Conservation (phyloP, 2,329 filamentous ascomycete species). For the Aspergillus flavus region DNA sequence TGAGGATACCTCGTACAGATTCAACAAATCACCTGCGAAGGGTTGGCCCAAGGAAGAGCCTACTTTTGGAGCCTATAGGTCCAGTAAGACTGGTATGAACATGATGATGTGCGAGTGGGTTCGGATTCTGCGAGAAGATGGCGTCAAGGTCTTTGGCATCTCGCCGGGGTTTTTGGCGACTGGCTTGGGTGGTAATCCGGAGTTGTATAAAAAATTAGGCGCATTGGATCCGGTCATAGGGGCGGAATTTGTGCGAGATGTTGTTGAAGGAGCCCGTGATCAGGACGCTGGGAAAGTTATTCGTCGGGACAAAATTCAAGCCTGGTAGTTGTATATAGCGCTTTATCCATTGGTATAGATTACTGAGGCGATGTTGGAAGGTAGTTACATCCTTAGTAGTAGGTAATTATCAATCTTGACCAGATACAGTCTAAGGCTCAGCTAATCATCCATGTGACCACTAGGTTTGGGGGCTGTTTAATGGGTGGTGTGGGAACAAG, state of each 20-base stretch:
- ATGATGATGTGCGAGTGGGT: slow-evolving; percentile 54
- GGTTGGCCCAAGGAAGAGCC: slow-evolving; percentile 47
- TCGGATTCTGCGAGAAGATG: neutral
- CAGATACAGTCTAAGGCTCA: neutral
- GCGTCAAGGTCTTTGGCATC: neutral
- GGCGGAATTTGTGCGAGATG: neutral
- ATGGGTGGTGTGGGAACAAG: too few relatives aligned
- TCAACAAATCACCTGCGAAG: slow-evolving; percentile 19
- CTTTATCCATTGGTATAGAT: too few relatives aligned
- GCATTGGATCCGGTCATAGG: neutral
- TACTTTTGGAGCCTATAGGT: slow-evolving; percentile 40
- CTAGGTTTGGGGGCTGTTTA: neutral
- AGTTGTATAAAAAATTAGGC: neutral
- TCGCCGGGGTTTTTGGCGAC: neutral
- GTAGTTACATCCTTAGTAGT: too few relatives aligned
- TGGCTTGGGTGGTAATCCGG: neutral
- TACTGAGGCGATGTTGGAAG: too few relatives aligned
- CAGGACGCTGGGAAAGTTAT: neutral
- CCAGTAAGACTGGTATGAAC: slow-evolving; percentile 50
- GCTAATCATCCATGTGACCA: neutral
- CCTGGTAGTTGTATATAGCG: neutral
- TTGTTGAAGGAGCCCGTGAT: neutral
- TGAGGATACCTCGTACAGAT: neutral
- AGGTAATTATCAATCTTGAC: neutral
- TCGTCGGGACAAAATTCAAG: neutral